These are phyloP conservation scores for Carex myosuroides DNA, from an alignment of 176 grass and related monocot species.

Conservation along the genomic window DNA sequence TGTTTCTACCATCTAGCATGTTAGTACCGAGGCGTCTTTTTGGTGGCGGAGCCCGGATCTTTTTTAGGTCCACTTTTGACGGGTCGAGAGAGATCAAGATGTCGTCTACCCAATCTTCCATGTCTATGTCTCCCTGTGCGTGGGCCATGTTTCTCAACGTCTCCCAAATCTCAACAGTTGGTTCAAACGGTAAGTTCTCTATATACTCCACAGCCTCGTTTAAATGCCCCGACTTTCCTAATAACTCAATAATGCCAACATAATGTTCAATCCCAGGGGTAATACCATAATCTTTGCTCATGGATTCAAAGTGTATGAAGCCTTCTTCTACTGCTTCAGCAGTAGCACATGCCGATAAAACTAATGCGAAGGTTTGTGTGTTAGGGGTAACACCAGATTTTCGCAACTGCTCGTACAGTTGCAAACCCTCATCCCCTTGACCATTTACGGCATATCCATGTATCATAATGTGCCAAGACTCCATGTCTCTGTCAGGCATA, in stretches of 20 bases:
- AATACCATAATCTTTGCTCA: constrained; percentile 53
- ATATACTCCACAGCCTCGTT: constrained; percentile 71
- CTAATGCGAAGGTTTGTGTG: constrained; percentile 34
- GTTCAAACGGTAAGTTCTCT: constrained; percentile 75
- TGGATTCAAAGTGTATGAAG: constrained; percentile 68
- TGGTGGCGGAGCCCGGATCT: constrained; percentile 45
- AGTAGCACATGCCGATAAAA: constrained; percentile 67
- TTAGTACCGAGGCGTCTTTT: constrained; percentile 78
- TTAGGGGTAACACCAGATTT: constrained; percentile 30
- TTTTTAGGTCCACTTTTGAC: constrained; percentile 42
- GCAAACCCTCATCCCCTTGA: constrained; percentile 56
- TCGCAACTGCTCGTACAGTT: constrained; percentile 63
- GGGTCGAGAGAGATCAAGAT: constrained; percentile 53
- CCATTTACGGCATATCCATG: constrained; percentile 51
- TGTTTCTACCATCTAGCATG: constrained; percentile 88
- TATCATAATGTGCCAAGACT: constrained; percentile 84
- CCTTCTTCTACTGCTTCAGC: constrained; percentile 82
- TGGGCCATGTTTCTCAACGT: constrained; percentile 48
- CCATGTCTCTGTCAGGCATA: constrained; percentile 72
- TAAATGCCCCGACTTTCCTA: constrained; percentile 78
- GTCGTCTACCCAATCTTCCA: constrained; percentile 61
- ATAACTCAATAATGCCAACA: constrained; percentile 53
- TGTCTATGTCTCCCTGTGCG: constrained; percentile 70
- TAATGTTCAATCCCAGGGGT: constrained; percentile 59
- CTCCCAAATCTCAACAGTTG: constrained; percentile 51